These are phyloP conservation scores for Gynochthodes officinalis DNA, from an alignment of 257 asterid genomes.

Conservation along the genomic window DNA sequence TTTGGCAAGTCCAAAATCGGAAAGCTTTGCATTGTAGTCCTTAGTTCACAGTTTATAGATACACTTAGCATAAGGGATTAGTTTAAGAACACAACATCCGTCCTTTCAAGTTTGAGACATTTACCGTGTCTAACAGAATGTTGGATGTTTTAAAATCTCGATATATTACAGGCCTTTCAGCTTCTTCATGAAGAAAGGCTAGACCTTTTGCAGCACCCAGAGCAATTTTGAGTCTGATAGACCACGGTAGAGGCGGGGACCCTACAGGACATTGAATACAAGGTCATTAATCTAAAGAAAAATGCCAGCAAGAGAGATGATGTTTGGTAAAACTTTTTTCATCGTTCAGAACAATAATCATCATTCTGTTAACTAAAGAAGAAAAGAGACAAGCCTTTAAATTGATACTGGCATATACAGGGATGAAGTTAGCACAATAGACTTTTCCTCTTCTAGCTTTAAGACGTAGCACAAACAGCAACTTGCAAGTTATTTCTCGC, in stretches of 20 bases:
- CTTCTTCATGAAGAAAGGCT: conserved; percentile 95
- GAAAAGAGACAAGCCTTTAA: background rate
- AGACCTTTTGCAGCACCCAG: conserved; percentile 97
- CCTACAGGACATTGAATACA: conserved; percentile 69
- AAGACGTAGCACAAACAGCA: background rate
- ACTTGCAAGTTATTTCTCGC: background rate
- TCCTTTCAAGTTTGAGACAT: conserved; percentile 19
- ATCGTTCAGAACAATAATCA: conserved; percentile 4
- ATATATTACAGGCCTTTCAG: conserved; percentile 88
- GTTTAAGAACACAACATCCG: background rate
- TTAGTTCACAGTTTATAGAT: conserved; percentile 15
- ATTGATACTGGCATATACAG: background rate
- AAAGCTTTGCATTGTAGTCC: conserved; percentile 96
- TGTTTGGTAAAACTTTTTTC: background rate
- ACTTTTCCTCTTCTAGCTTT: background rate
- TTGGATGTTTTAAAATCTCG: conserved; percentile 97
- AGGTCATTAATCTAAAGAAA: conserved; percentile 68
- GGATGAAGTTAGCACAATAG: background rate
- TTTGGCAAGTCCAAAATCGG: conserved; percentile 98
- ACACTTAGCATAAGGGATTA: conserved; percentile 18
- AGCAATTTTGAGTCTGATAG: conserved; percentile 93
- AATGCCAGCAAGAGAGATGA: conserved; percentile 41
- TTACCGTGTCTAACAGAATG: conserved; percentile 85
- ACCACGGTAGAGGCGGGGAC: conserved; percentile 95
- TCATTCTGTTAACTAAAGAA: background rate